phyloP scores from a whole-genome alignment of 2,329 filamentous ascomycete genomes.

The Cytospora schulzeri region DNA sequence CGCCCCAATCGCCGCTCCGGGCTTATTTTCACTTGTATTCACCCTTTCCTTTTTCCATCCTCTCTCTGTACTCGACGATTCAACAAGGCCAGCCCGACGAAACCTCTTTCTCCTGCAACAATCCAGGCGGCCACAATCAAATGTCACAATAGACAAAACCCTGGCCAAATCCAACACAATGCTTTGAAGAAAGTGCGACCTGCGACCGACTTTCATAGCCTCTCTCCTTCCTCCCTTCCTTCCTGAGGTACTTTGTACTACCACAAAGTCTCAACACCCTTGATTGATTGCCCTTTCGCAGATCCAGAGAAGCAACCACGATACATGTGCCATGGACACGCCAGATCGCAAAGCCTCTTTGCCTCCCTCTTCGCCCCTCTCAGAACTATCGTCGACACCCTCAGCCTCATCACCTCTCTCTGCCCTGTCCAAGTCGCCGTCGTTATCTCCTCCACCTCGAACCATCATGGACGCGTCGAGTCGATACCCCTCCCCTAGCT shows the following conservation, averaged over 20 bases:
- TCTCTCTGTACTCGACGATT: constrained; percentile 3
- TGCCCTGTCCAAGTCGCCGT: constrained; percentile 55
- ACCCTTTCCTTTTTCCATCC: not conserved
- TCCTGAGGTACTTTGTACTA: constrained; percentile 12
- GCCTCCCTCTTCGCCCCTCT: constrained; percentile 57
- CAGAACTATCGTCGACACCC: constrained; percentile 53
- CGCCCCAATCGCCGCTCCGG: constrained; percentile 9
- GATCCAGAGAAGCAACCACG: constrained; percentile 12
- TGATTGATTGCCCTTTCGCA: constrained; percentile 9
- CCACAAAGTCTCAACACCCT: constrained; percentile 6
- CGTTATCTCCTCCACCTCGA: constrained; percentile 42
- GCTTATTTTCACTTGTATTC: constrained; percentile 16
- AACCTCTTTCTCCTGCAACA: not conserved
- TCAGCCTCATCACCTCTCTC: constrained; percentile 55
- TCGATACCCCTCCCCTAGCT: constrained; percentile 57
- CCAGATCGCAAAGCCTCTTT: constrained; percentile 37
- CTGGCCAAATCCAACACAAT: constrained; percentile 8
- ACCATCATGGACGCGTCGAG: constrained; percentile 41
- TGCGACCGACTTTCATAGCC: constrained; percentile 7
- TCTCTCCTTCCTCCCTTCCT: constrained; percentile 15
- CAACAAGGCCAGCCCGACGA: constrained; percentile 2
- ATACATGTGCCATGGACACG: constrained; percentile 22
- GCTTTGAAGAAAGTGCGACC: constrained; percentile 18
- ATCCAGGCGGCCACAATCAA: not conserved
- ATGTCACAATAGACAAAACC: constrained; percentile 6